These are phyloP conservation scores for Ganoderma boninense DNA, from an alignment of 1,284 basidiomycete genomes.

Conservation along the genomic window DNA sequence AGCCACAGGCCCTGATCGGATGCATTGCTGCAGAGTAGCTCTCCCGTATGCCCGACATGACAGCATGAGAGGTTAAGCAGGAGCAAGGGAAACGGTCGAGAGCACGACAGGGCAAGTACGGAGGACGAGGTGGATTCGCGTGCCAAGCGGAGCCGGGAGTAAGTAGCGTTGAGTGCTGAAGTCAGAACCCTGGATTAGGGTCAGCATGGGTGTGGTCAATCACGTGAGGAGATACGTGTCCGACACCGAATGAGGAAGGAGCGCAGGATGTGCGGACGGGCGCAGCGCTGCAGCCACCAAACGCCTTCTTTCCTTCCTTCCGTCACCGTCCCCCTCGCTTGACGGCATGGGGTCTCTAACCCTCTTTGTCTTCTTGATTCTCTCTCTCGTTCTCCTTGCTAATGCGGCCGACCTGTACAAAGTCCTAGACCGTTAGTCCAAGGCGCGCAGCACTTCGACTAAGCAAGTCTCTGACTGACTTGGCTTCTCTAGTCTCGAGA, in stretches of 20 bases:
- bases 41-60: slow-evolving; percentile 5
- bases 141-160: too few relatives aligned
- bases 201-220: slow-evolving; percentile 5
- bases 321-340: slow-evolving; percentile 9
- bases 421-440: slow-evolving; percentile 71
- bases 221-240: slow-evolving; percentile 31
- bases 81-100: background rate
- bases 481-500: slow-evolving; percentile 63
- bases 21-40: background rate
- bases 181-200: slow-evolving; percentile 16
- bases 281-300: slow-evolving; percentile 12
- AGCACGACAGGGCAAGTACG: background rate
- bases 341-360: slow-evolving; percentile 29
- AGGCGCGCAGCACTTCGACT: slow-evolving; percentile 41
- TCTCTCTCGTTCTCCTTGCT: slow-evolving; percentile 57
- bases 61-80: slow-evolving; percentile 15
- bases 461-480: slow-evolving; percentile 40
- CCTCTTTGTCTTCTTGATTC: slow-evolving; percentile 38
- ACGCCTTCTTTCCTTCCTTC: background rate
- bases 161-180: background rate
- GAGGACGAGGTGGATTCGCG: background rate
- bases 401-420: slow-evolving; percentile 80
- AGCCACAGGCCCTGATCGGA: background rate
- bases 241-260: background rate
- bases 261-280: background rate